Evolutionary conservation across 202 grass and related monocot genomes (phyloP).

Genomic region (Hordeum pubiflorum): DNA sequence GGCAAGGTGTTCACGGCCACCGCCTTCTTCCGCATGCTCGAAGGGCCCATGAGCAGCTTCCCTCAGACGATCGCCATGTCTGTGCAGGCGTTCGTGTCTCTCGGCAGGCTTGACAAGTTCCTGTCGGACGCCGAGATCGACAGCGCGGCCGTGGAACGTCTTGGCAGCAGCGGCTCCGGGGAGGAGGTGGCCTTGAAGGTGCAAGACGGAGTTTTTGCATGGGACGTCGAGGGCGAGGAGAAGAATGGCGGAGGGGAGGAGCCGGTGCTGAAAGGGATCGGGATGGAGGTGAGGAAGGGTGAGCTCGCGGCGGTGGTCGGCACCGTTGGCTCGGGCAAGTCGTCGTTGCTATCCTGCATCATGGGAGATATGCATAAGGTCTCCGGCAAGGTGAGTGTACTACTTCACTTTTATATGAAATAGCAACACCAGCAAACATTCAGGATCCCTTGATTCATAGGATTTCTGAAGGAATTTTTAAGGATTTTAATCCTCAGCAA

Average conservation of each 20-base stretch:
- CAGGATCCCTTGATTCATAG: too few relatives aligned
- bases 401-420: too few relatives aligned
- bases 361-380: constrained; percentile 65
- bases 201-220: constrained; percentile 40
- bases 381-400: constrained; percentile 34
- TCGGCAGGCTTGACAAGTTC: constrained; percentile 44
- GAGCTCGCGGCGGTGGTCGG: constrained; percentile 49
- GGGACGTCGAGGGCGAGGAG: constrained; percentile 22
- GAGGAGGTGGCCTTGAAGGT: constrained; percentile 17
- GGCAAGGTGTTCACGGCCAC: constrained; percentile 63
- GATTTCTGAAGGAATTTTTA: too few relatives aligned
- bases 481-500: too few relatives aligned
- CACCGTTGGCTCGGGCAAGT: constrained; percentile 60
- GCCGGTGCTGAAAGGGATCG: constrained; percentile 21
- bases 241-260: not conserved
- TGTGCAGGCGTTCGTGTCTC: constrained; percentile 46
- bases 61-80: constrained; percentile 34
- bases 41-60: constrained; percentile 43
- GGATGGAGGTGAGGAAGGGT: constrained; percentile 38
- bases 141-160: constrained; percentile 18
- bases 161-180: not conserved
- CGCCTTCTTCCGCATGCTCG: constrained; percentile 48
- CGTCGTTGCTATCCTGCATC: constrained; percentile 56
- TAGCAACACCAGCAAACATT: too few relatives aligned
- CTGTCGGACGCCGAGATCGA: constrained; percentile 44